Conservation (phyloP, 2,329 filamentous ascomycete species). For the Colletotrichum plurivorum region DNA sequence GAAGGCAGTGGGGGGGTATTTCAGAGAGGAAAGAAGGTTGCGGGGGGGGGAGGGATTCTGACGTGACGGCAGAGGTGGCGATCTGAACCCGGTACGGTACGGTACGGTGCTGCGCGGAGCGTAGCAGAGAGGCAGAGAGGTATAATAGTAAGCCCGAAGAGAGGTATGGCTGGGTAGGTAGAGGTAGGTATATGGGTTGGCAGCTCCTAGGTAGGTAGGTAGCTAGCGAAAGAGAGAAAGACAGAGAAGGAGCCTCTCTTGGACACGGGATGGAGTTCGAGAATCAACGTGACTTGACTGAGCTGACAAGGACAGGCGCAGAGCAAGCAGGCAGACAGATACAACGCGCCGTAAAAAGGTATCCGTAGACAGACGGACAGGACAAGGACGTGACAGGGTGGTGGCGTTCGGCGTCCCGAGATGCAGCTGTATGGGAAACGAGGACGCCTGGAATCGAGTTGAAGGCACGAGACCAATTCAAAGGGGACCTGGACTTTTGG, state of each 20-base stretch:
- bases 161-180: not conserved
- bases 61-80: conserved; percentile 40
- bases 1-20: conserved; percentile 38
- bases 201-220: conserved; percentile 4
- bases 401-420: conserved; percentile 34
- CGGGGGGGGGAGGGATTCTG: conserved; percentile 36
- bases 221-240: not conserved
- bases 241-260: conserved; percentile 3
- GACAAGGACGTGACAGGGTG: conserved; percentile 16
- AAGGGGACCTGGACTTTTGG: not conserved
- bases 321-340: not conserved
- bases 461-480: conserved; percentile 7
- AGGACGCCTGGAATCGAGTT: conserved; percentile 1
- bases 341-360: too few species aligned
- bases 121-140: not conserved
- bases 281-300: conserved; percentile 26
- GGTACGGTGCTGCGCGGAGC: too few species aligned
- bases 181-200: not conserved
- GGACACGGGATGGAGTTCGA: conserved; percentile 14
- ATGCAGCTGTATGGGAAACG: conserved; percentile 23
- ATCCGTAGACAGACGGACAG: too few species aligned
- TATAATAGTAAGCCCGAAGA: not conserved
- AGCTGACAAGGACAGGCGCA: conserved; percentile 27
- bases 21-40: conserved; percentile 40
- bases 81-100: conserved; percentile 33